These are phyloP conservation scores for Drosera spatulata DNA, from an alignment of 179 eudicot species.

Conservation along the genomic window DNA sequence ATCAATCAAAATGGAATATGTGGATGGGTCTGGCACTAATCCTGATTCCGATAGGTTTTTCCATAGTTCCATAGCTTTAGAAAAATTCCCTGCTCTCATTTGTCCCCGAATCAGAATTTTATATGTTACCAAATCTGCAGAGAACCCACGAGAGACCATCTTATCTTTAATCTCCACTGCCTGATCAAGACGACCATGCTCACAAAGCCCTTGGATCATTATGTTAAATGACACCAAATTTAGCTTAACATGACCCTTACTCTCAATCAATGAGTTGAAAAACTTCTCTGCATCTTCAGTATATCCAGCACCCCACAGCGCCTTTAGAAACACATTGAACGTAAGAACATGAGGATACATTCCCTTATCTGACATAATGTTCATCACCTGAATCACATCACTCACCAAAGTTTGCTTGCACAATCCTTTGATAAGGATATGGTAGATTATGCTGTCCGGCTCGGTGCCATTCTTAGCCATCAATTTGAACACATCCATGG, in stretches of 20 bases:
- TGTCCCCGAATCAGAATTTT: constrained; percentile 43
- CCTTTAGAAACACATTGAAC: constrained; percentile 39
- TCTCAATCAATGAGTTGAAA: constrained; percentile 28
- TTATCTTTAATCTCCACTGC: constrained; percentile 35
- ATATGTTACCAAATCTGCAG: constrained; percentile 25
- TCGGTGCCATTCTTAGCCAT: constrained; percentile 58
- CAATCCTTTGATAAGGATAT: constrained; percentile 44
- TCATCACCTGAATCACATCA: constrained; percentile 40
- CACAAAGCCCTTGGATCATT: constrained; percentile 56
- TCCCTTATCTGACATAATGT: constrained; percentile 54
- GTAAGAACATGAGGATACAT: constrained; percentile 39
- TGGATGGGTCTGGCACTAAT: constrained; percentile 26
- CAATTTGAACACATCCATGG: constrained; percentile 37
- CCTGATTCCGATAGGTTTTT: constrained; percentile 23
- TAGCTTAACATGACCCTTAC: constrained; percentile 25
- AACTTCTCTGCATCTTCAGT: constrained; percentile 49
- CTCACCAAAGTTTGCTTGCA: constrained; percentile 42
- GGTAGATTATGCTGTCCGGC: constrained; percentile 32
- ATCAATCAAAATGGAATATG: constrained; percentile 35
- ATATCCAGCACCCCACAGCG: constrained; percentile 47
- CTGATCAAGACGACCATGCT: constrained; percentile 35
- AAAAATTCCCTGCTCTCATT: constrained; percentile 32
- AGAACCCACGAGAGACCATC: constrained; percentile 29
- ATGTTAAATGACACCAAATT: constrained; percentile 31
- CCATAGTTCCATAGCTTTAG: constrained; percentile 46